A percentile compares a stretch with the other conserved stretches of the same genome.
Evolutionary conservation across 306 rosid species (phyloP).

Genomic region (Malus sylvestris): DNA sequence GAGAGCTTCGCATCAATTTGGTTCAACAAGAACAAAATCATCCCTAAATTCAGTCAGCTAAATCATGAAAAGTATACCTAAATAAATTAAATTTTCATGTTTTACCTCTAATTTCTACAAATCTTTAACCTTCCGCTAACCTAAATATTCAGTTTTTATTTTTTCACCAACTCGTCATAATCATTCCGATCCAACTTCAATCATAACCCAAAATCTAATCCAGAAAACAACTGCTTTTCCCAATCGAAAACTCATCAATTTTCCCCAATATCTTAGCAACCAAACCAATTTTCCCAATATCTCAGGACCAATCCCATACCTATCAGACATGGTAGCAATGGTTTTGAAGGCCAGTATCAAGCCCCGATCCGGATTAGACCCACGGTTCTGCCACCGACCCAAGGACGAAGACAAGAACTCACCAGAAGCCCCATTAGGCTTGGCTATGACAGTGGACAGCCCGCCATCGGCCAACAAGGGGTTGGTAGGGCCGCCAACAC

Average conservation of each 20-base stretch:
- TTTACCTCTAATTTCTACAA: not conserved
- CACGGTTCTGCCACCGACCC: slow-evolving; percentile 98
- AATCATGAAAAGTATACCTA: not conserved
- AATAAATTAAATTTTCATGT: too few species aligned
- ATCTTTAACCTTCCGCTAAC: not conserved
- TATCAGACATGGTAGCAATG: slow-evolving; percentile 93
- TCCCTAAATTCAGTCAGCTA: not conserved
- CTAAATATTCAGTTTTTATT: too few species aligned
- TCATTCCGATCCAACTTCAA: not conserved
- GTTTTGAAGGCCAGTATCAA: slow-evolving; percentile 77
- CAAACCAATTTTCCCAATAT: not conserved
- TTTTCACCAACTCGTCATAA: not conserved
- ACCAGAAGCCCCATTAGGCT: slow-evolving; percentile 73
- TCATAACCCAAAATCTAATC: not conserved
- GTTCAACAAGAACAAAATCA: not conserved
- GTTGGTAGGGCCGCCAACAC: slow-evolving; percentile 89
- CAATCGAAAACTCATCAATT: not conserved
- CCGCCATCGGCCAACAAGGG: slow-evolving; percentile 84
- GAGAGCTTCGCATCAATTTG: not conserved
- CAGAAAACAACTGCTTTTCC: not conserved
- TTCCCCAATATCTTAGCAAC: not conserved
- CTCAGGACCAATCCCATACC: slow-evolving; percentile 34
- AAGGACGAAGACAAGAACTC: slow-evolving; percentile 81
- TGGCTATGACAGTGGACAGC: slow-evolving; percentile 82
- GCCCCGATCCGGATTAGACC: slow-evolving; percentile 85